Percentiles rank a stretch among this genome's conserved stretches.
phyloP scores from a whole-genome alignment of 2,329 filamentous ascomycete species.

The Chaetomium sp. region DNA sequence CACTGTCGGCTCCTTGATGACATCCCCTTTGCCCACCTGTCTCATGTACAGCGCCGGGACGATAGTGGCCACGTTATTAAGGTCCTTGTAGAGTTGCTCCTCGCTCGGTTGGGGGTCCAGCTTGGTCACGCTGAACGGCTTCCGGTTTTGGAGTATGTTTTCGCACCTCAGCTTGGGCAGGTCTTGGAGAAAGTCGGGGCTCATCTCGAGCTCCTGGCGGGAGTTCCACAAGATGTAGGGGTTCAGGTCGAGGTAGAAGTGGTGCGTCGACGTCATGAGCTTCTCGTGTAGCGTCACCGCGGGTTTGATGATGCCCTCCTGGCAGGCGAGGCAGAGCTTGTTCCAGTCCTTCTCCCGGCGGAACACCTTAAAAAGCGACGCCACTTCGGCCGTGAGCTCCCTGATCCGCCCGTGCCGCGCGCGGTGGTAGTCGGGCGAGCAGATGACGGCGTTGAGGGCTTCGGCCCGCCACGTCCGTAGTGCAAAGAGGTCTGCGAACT shows the following conservation, averaged over 20 bases:
- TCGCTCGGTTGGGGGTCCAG: slow-evolving; percentile 39
- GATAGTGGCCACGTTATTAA: slow-evolving; percentile 43
- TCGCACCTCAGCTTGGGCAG: slow-evolving; percentile 41
- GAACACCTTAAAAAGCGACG: slow-evolving; percentile 37
- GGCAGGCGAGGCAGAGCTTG: slow-evolving; percentile 34
- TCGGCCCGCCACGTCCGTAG: slow-evolving; percentile 45
- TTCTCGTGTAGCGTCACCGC: slow-evolving; percentile 46
- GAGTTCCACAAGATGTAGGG: slow-evolving; percentile 37
- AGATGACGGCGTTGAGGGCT: slow-evolving; percentile 43
- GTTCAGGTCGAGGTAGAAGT: slow-evolving; percentile 44
- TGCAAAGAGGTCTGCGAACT: slow-evolving; percentile 41
- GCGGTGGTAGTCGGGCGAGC: slow-evolving; percentile 37
- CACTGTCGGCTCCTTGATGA: slow-evolving; percentile 40
- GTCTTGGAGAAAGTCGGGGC: slow-evolving; percentile 40
- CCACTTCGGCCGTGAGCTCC: slow-evolving; percentile 39
- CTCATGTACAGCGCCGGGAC: slow-evolving; percentile 44
- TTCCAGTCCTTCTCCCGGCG: slow-evolving; percentile 35
- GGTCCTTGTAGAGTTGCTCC: slow-evolving; percentile 39
- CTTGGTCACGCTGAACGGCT: slow-evolving; percentile 40
- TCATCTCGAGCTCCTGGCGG: slow-evolving; percentile 35
- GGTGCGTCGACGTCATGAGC: slow-evolving; percentile 43
- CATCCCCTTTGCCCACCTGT: slow-evolving; percentile 41
- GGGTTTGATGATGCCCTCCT: slow-evolving; percentile 40
- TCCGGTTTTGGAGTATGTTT: slow-evolving; percentile 44
- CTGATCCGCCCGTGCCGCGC: slow-evolving; percentile 34